These are phyloP conservation scores for Russula vinacea DNA, from an alignment of 768 basidiomycete species.

Conservation along the genomic window DNA sequence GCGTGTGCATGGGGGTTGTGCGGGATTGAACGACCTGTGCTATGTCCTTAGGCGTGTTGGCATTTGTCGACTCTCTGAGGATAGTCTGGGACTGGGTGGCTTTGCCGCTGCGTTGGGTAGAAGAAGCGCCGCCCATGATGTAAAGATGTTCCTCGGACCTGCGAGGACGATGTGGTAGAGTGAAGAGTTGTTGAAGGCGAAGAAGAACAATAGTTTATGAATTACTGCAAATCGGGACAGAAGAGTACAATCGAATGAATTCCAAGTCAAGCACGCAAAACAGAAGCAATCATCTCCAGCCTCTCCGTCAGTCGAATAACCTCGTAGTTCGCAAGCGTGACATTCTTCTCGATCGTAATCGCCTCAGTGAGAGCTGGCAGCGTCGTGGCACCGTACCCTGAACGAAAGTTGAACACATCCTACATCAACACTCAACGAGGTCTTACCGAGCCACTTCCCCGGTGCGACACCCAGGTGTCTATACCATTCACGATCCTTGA, in stretches of 20 bases:
- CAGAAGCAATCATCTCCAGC: constrained; percentile 45
- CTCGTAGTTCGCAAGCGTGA: constrained; percentile 58
- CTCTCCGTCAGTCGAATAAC: constrained; percentile 51
- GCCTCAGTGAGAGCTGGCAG: constrained; percentile 79
- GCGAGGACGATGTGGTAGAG: constrained; percentile 23
- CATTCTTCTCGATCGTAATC: constrained; percentile 64
- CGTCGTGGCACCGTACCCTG: constrained; percentile 83
- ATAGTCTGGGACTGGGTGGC: constrained; percentile 11
- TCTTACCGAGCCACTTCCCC: constrained; percentile 75
- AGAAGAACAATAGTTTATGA: background rate
- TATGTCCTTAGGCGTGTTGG: constrained; percentile 14
- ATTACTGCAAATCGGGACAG: background rate
- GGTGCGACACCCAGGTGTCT: constrained; percentile 82
- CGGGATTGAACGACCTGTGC: constrained; percentile 20
- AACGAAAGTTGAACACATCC: background rate
- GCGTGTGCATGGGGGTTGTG: background rate
- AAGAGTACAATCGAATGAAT: constrained; percentile 3
- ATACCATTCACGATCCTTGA: constrained; percentile 84
- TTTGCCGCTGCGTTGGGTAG: constrained; percentile 22
- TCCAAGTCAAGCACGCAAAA: constrained; percentile 23
- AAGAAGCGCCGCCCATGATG: constrained; percentile 26
- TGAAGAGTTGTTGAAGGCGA: constrained; percentile 8
- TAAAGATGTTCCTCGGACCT: constrained; percentile 24
- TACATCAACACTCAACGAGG: background rate
- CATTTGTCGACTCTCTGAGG: constrained; percentile 12